Conservation (phyloP, 2,329 filamentous ascomycete species). For the Pyrenochaeta sp. region DNA sequence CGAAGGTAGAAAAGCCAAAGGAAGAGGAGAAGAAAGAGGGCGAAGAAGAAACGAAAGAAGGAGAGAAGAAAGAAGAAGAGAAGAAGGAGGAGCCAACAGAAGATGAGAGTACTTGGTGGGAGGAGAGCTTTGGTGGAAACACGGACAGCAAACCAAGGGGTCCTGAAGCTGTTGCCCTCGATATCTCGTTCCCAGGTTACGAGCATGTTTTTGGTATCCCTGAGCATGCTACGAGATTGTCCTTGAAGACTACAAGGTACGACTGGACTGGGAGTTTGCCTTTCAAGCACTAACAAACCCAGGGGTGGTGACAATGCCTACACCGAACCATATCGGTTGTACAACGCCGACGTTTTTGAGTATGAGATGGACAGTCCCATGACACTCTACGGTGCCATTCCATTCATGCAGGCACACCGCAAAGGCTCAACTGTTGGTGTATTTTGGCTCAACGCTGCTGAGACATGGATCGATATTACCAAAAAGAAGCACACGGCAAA, state of each 20-base stretch:
- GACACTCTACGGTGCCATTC: slow-evolving; percentile 97
- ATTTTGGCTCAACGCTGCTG: slow-evolving; percentile 96
- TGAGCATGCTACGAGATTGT: slow-evolving; percentile 87
- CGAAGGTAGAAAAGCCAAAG: slow-evolving; percentile 73
- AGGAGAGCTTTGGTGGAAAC: slow-evolving; percentile 93
- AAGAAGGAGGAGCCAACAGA: slow-evolving; percentile 58
- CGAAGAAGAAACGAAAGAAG: slow-evolving; percentile 51
- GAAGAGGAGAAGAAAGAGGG: slow-evolving; percentile 61
- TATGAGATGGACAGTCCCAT: slow-evolving; percentile 97
- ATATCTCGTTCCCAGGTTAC: slow-evolving; percentile 92
- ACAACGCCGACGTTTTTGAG: slow-evolving; percentile 97
- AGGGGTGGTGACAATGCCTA: slow-evolving; percentile 84
- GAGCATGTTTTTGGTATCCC: slow-evolving; percentile 94
- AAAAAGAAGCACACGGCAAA: slow-evolving; percentile 79
- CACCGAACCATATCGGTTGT: slow-evolving; percentile 88
- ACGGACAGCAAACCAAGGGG: slow-evolving; percentile 95
- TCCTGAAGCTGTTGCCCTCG: slow-evolving; percentile 88
- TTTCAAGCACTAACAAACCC: slow-evolving; percentile 4
- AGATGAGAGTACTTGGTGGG: slow-evolving; percentile 96
- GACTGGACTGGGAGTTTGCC: not conserved
- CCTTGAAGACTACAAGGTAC: slow-evolving; percentile 83
- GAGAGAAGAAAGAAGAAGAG: slow-evolving; percentile 52
- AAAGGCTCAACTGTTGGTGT: slow-evolving; percentile 93
- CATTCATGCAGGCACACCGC: slow-evolving; percentile 96
- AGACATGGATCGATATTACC: slow-evolving; percentile 95